phyloP scores from a whole-genome alignment of 139 green algal genomes.

The Chlamydomonas schloesseri region DNA sequence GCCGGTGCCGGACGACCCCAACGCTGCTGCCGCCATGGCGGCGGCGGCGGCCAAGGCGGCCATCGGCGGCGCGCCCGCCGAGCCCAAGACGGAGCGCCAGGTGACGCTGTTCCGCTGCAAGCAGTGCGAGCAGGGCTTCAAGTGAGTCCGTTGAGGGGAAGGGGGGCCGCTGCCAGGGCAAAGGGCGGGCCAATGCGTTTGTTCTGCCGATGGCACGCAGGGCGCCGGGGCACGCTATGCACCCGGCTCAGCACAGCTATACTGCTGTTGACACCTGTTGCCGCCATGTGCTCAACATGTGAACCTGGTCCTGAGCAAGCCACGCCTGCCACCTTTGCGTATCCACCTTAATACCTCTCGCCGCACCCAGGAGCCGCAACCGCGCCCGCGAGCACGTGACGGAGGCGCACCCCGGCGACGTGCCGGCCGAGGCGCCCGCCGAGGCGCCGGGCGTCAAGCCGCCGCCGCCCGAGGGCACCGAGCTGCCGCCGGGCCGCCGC shows the following conservation, averaged over 20 bases:
- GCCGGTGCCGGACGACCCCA: not conserved
- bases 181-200: too few relatives aligned
- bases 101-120: constrained; percentile 32
- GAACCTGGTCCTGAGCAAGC: too few relatives aligned
- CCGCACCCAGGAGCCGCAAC: constrained; percentile 19
- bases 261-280: too few relatives aligned
- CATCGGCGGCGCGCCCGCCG: not conserved
- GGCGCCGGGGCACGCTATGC: too few relatives aligned
- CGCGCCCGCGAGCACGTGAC: constrained; percentile 17
- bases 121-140: constrained; percentile 41
- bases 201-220: too few relatives aligned
- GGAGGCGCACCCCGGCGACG: constrained; percentile 3
- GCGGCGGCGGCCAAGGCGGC: not conserved
- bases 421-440: not conserved
- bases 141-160: not conserved
- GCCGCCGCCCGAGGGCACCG: not conserved
- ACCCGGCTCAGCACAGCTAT: too few relatives aligned
- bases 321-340: too few relatives aligned
- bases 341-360: too few relatives aligned
- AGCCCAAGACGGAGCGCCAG: not conserved
- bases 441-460: not conserved
- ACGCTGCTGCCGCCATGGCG: not conserved
- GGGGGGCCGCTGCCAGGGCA: too few relatives aligned
- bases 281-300: too few relatives aligned
- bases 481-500: too few relatives aligned